Conservation (phyloP, 768 basidiomycete species). For the Rhizopogon vinicolor region DNA sequence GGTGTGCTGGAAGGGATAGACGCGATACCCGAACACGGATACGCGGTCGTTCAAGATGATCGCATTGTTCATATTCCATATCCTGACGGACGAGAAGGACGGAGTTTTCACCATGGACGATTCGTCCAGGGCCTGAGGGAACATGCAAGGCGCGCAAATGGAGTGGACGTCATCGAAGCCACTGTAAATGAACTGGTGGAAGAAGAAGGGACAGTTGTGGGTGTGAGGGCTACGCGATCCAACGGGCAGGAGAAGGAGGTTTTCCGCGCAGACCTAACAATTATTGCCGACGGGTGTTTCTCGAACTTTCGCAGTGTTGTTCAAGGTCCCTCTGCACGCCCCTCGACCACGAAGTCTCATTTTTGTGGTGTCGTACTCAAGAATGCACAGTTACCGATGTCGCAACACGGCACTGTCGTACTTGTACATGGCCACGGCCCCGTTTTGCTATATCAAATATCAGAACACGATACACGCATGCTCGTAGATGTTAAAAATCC, state of each 20-base stretch:
- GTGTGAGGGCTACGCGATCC: slow-evolving; percentile 55
- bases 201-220: slow-evolving; percentile 53
- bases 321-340: slow-evolving; percentile 45
- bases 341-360: slow-evolving; percentile 61
- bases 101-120: slow-evolving; percentile 91
- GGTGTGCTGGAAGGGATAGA: slow-evolving; percentile 83
- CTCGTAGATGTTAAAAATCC: slow-evolving; percentile 86
- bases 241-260: slow-evolving; percentile 39
- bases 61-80: slow-evolving; percentile 87
- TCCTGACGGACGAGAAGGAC: slow-evolving; percentile 64
- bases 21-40: slow-evolving; percentile 77
- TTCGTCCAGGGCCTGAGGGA: slow-evolving; percentile 79
- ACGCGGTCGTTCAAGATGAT: slow-evolving; percentile 65
- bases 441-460: slow-evolving; percentile 91
- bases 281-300: slow-evolving; percentile 93
- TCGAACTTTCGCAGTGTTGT: slow-evolving; percentile 82
- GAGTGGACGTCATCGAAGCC: slow-evolving; percentile 82
- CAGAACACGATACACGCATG: slow-evolving; percentile 84
- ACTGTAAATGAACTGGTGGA: slow-evolving; percentile 76
- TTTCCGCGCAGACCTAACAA: slow-evolving; percentile 71
- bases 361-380: slow-evolving; percentile 86
- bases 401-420: slow-evolving; percentile 78
- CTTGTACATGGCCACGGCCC: slow-evolving; percentile 81
- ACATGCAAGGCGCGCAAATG: slow-evolving; percentile 51
- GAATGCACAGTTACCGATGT: slow-evolving; percentile 67